Evolutionary conservation across 163 green algal species (phyloP), one percentile per base, ranked within the genome.

Genomic region (Scenedesmus sp.): DNA sequence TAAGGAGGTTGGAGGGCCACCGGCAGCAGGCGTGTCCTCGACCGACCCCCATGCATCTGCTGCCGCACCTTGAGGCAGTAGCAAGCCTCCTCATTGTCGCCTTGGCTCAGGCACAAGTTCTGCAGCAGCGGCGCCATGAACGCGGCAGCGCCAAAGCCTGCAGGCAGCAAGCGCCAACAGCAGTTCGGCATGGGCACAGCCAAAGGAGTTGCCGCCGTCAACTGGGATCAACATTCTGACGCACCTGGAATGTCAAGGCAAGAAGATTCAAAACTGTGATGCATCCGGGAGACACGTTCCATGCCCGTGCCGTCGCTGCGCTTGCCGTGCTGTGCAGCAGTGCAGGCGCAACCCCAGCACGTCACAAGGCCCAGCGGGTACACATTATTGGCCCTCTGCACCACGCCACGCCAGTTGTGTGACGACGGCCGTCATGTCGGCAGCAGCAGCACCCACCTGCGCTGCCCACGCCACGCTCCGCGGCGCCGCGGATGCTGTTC

Each of bases 1-100:
- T n/a, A n/a, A n/a, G n/a, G n/a, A n/a, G n/a, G n/a, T n/a, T n/a
- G n/a, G n/a, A n/a, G n/a, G n/a, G n/a, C n/a, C n/a, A n/a, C n/a
- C n/a, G n/a, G n/a, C n/a, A n/a, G n/a, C n/a, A n/a, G n/a, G n/a
- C n/a, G n/a, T n/a, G n/a, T n/a, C n/a, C n/a, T n/a, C n/a, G n/a
- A n/a, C n/a, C n/a, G n/a, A n/a, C n/a, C n/a, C n/a, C n/a, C 72
- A 70, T 49, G 72, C 35, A 46, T 15, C 70, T 49, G 81, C 42
- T 46, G 44, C 30, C 83, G 18, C 72, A 95, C 96, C 93, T 98
- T 98, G 22, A 99, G 94, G 95, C 97, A 99, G 95, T 97, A 99
- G 94, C 95, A 96, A 70, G 98, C 88, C 95, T 99, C 98, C 94
- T 98, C 97, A 90, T 99, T 99, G 93, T 99, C 94, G 4, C 95